phyloP scores from a whole-genome alignment of 2,329 filamentous ascomycete genomes.

The Drechmeria coniospora region DNA sequence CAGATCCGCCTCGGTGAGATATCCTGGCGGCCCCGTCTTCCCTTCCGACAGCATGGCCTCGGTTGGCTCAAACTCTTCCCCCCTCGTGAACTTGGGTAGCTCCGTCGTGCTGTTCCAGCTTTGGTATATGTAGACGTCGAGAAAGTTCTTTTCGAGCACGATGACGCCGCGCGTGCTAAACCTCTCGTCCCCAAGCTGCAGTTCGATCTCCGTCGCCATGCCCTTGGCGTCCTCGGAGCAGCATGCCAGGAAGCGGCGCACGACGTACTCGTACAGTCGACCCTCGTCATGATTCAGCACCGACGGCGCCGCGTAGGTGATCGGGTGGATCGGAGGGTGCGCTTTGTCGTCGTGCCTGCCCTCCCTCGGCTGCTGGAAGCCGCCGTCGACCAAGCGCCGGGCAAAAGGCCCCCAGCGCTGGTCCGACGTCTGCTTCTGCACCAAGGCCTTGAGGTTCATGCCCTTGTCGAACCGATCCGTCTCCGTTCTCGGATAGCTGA shows the following conservation, averaged over 20 bases:
- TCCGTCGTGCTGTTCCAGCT: conserved; percentile 84
- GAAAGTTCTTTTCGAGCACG: conserved; percentile 79
- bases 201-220: conserved; percentile 68
- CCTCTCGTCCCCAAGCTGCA: conserved; percentile 66
- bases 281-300: conserved; percentile 53
- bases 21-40: conserved; percentile 71
- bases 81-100: conserved; percentile 62
- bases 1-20: conserved; percentile 87
- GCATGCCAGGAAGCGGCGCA: conserved; percentile 82
- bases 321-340: conserved; percentile 91
- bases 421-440: conserved; percentile 73
- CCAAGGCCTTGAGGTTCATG: conserved; percentile 66
- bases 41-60: conserved; percentile 84
- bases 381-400: conserved; percentile 56
- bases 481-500: conserved; percentile 94
- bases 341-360: conserved; percentile 91
- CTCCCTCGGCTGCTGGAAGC: conserved; percentile 65
- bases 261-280: conserved; percentile 82
- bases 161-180: conserved; percentile 75
- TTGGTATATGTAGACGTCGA: conserved; percentile 92
- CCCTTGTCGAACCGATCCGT: conserved; percentile 88
- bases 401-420: conserved; percentile 68
- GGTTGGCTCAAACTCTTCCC: conserved; percentile 72
- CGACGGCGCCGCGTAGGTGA: conserved; percentile 60
- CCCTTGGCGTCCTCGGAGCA: conserved; percentile 91